Evolutionary conservation across 208 protist species (phyloP), one percentile per base, ranked within the genome.

Genomic region (Leishmania braziliensis): DNA sequence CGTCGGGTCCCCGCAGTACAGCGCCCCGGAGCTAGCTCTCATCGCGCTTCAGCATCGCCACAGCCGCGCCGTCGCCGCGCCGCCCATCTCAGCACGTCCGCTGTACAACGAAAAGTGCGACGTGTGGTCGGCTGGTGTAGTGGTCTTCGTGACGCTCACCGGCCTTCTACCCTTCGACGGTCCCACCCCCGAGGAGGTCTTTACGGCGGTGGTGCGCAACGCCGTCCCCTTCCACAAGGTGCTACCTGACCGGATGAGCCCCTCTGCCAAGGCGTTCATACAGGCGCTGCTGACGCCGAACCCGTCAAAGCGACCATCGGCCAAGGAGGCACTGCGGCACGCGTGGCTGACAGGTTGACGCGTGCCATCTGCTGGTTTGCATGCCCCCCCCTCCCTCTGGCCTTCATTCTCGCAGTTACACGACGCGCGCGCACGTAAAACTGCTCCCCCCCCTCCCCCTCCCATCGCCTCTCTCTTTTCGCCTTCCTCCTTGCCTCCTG

Each of bases 61-160:
- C 56, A 48, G 46, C 18, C 74, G 58, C 62, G 63, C 58, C 66
- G 58, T 33, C 60, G 84, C 76, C 0, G 23, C 51, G 63, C 58
- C 16, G 76, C 77, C 29, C 56, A 43, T 36, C 23, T 66, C 66
- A n/a, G 69, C 75, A 46, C 89, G 89, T 51, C 82, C 87, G 9
- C 77, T 90, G 8, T 98, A 98, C 84, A 92, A 95, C 73, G 93
- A 95, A 79, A 96, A 96, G 84, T 97, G 95, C 79, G 96, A 98
- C 80, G 66, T 98, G 46, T 98, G 96, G 95, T 97, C 96, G 0
- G 84, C 95, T 36, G 96, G 96, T 14, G 93, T 98, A 16, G 84
- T 98, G 0, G 71, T 84, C 29, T 98, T 95, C 77, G 92, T 95
- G 8, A 90, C 95, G 86, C 81, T 98, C 62, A 96, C 88, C 48